These are phyloP conservation scores for Catharanthus roseus DNA, from an alignment of 257 asterid genomes.

Conservation along the genomic window DNA sequence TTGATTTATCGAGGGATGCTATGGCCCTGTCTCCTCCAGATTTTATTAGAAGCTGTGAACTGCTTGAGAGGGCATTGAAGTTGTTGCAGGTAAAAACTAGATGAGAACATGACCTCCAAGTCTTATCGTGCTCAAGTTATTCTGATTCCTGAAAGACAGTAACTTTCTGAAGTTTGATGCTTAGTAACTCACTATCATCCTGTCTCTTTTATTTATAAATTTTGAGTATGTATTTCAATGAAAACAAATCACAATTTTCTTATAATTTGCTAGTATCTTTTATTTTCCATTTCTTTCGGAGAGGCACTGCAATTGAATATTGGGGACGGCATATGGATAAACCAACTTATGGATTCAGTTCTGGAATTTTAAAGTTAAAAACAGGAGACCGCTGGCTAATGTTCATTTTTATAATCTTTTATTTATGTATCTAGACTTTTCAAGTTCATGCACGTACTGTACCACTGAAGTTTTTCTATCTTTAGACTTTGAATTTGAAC, in stretches of 20 bases:
- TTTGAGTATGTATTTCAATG: background rate
- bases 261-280: background rate
- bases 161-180: background rate
- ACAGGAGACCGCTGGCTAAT: background rate
- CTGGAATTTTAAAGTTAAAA: background rate
- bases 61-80: conserved; percentile 87
- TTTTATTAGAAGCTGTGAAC: conserved; percentile 76
- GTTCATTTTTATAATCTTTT: background rate
- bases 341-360: background rate
- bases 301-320: background rate
- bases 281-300: background rate
- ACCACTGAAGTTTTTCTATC: background rate
- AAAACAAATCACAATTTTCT: background rate
- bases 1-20: conserved; percentile 88
- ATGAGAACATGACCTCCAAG: background rate
- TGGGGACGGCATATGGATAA: background rate
- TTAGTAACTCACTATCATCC: background rate
- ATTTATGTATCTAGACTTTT: background rate
- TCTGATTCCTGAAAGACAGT: background rate
- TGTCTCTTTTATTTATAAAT: background rate
- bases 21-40: conserved; percentile 87
- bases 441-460: background rate
- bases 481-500: background rate
- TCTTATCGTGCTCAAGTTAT: background rate
- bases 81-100: conserved; percentile 61